Evolutionary conservation across 495 filamentous ascomycete species (phyloP), one percentile per base, ranked within the genome.

Genomic region (Neurospora tetraspora): DNA sequence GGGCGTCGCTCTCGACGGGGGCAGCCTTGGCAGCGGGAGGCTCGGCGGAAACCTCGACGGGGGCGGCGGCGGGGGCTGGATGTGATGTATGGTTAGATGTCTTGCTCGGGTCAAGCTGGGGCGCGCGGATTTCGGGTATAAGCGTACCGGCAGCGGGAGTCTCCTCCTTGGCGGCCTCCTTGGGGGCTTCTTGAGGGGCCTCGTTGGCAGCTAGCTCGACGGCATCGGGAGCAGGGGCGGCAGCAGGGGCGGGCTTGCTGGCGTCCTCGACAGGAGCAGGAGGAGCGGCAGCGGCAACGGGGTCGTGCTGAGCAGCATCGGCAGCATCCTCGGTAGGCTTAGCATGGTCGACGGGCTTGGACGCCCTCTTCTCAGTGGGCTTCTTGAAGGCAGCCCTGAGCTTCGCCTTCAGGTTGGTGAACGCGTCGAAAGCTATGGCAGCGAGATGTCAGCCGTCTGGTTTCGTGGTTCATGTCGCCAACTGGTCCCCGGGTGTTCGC

Each of bases 341-440:
- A 70, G 72, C 71, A 42, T 59, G 20, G 38, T 71, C 72, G 37
- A 72, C 71, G 36, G 71, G 37, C 69, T 69, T 70, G 39, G 59
- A 31, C 6, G 71, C 40, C 74, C 73, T 76, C 75, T 76, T 76
- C 39, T 76, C 75, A 61, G 9, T 37, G 70, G 73, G 77, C 73
- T 73, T 79, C 75, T 77, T 80, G 77, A 82, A 82, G 72, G 76
- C 76, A 42, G 75, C 76, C 79, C 80, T 81, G 69, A 82, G 76
- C 79, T 80, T 81, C 23, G 71, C 74, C 72, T 76, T 77, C 36
- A 82, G 68, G 77, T 81, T 81, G 74, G 77, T 77, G 70, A 81
- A 70, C 6, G 80, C 77, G 36, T 71, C 70, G 72, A 79, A 71
- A 20, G 79, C 78, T 81, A 71, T 6, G 47, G 38, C 37, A 18